Conservation (phyloP, 73 alveolate genomes). For the Loxodes magnus region DNA sequence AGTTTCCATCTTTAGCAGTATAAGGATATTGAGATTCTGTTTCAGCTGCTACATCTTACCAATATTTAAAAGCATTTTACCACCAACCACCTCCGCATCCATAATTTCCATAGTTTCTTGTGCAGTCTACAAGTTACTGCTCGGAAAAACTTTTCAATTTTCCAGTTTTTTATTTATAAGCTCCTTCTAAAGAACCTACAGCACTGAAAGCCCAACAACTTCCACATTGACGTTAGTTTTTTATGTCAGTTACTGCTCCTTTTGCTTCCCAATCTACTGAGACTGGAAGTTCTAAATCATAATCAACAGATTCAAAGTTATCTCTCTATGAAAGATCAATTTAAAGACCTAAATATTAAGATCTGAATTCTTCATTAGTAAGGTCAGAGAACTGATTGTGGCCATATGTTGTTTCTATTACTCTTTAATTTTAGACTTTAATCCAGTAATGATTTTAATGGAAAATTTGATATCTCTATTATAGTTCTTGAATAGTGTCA, state of each 20-base stretch:
- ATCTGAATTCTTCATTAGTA: constrained; percentile 10
- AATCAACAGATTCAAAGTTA: too few species aligned
- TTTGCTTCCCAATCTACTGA: constrained; percentile 40
- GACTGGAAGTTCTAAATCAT: too few species aligned
- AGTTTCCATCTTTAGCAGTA: background rate
- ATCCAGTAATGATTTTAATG: background rate
- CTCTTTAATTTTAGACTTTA: background rate
- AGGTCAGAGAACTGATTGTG: constrained; percentile 3
- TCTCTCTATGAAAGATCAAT: too few species aligned
- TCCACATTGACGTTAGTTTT: constrained; percentile 78
- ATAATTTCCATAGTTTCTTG: constrained; percentile 45
- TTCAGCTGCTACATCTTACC: constrained; percentile 1
- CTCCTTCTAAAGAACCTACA: constrained; percentile 80
- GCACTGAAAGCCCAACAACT: constrained; percentile 79
- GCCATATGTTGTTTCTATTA: background rate
- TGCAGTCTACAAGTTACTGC: constrained; percentile 74
- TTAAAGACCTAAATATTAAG: too few species aligned
- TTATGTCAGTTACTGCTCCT: constrained; percentile 64
- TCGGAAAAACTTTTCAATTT: constrained; percentile 31
- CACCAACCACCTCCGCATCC: constrained; percentile 76
- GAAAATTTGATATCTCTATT: background rate
- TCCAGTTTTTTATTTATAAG: constrained; percentile 28
- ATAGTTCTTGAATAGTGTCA: background rate
- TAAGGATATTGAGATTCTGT: constrained; percentile 18
- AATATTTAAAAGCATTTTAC: constrained; percentile 48